These are phyloP conservation scores for Exophiala spinifera DNA, from an alignment of 2,329 filamentous ascomycete species.

Conservation along the genomic window DNA sequence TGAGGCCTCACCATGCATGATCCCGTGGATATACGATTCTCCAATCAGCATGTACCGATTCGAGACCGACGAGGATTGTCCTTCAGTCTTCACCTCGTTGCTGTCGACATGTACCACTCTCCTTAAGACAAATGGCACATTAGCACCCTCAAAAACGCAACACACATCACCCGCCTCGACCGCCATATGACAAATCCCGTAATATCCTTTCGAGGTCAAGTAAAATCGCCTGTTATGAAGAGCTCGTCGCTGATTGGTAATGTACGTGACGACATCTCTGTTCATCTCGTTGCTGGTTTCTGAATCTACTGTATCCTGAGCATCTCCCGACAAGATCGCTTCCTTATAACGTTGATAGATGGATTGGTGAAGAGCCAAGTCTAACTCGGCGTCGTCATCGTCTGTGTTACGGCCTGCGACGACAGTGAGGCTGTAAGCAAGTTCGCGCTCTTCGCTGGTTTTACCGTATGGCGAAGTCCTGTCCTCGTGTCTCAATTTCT, in stretches of 20 bases:
- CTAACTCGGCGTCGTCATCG: conserved; percentile 7
- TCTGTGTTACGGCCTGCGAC: conserved; percentile 9
- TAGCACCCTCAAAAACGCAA: conserved; percentile 10
- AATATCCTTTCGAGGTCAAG: conserved; percentile 12
- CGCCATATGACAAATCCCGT: conserved; percentile 11
- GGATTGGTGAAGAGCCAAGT: conserved; percentile 4
- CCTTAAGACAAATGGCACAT: conserved; percentile 16
- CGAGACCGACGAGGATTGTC: background rate
- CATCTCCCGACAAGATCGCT: background rate
- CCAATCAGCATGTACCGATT: conserved; percentile 9
- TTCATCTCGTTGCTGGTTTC: background rate
- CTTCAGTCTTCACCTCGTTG: background rate
- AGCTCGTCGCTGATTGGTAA: conserved; percentile 10
- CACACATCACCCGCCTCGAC: conserved; percentile 10
- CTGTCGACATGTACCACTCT: background rate
- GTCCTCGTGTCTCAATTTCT: background rate
- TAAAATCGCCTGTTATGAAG: conserved; percentile 12
- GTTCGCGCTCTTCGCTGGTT: background rate
- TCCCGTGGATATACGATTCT: conserved; percentile 16
- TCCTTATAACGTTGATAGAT: conserved; percentile 7
- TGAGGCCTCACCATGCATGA: conserved; percentile 15
- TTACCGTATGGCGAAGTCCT: conserved; percentile 1
- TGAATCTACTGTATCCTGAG: background rate
- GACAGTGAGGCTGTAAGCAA: conserved; percentile 14
- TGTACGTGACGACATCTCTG: conserved; percentile 1